Conservation (phyloP, 306 rosid species). For the Oxytropis ochrocephala region DNA sequence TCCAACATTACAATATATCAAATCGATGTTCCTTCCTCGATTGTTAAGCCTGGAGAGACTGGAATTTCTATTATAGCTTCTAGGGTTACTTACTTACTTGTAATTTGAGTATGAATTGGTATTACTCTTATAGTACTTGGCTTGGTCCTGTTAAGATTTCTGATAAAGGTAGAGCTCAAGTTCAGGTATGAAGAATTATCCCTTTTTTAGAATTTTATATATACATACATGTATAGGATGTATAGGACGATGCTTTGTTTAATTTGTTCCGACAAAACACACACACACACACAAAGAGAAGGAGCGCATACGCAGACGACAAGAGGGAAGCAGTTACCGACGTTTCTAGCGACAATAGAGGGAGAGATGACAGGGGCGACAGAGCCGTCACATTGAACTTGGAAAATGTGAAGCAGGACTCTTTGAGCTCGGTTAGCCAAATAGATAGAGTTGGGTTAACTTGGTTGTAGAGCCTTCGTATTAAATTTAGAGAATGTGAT, state of each 20-base stretch:
- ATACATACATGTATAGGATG: background rate
- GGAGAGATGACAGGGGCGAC: too few species aligned
- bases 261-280: too few species aligned
- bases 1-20: slow-evolving; percentile 58
- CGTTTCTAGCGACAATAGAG: too few species aligned
- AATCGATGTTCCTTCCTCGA: slow-evolving; percentile 55
- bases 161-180: slow-evolving; percentile 62
- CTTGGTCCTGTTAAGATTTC: slow-evolving; percentile 53
- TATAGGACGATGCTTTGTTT: background rate
- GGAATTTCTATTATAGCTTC: slow-evolving; percentile 61
- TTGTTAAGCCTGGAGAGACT: slow-evolving; percentile 46
- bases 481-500: too few species aligned
- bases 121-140: slow-evolving; percentile 70
- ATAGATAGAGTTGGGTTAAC: too few species aligned
- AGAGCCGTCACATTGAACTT: too few species aligned
- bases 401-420: too few species aligned
- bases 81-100: slow-evolving; percentile 65
- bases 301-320: too few species aligned
- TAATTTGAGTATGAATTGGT: slow-evolving; percentile 74
- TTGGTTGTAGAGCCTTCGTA: too few species aligned
- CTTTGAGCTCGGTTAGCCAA: too few species aligned
- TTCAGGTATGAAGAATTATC: slow-evolving; percentile 48
- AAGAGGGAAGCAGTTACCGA: too few species aligned
- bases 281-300: too few species aligned
- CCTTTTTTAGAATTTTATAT: background rate